Evolutionary conservation across 768 basidiomycete genomes (phyloP), one percentile per base, ranked within the genome.

Genomic region (Lactarius vividus): DNA sequence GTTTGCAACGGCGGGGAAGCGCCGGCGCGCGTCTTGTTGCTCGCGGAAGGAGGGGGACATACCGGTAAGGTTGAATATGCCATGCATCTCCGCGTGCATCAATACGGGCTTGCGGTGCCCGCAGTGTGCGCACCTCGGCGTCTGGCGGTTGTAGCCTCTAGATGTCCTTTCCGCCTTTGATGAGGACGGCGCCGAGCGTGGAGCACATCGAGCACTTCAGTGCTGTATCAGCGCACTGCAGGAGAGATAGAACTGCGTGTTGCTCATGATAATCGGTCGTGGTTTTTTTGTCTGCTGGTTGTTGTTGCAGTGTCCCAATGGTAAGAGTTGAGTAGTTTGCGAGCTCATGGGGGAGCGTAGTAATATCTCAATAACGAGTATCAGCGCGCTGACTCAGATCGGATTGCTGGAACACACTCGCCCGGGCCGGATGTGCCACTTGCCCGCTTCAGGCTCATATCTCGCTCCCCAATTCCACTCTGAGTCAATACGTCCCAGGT

Each of bases 81-180:
- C 81, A 68, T 85, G 81, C 85, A 85, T 85, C 75, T 85, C 83
- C 3, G 85, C 84, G 69, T 86, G 83, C 83, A 85, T 81, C 26
- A 78, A 79, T n/a, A 79, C 75, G 29, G 76, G 76, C 77, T 79
- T 82, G 59, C 79, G 77, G 69, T 76, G 76, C 4, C 78, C 78
- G 58, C 76, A n/a, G 77, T 59, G 74, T 76, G 46, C 64, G 70
- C 33, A 76, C 71, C 57, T 81, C 79, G 13, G 75, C 74, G 31
- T 82, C 83, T 82, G 81, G 69, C 85, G 85, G 69, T 86, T 85
- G 66, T 80, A 79, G 16, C 84, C 83, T 7, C 77, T 77, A 82
- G 40, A 85, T 77, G 60, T 84, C 73, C 69, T 85, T 85, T 55
- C 84, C 84, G 40, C 83, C 83, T 71, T 85, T 85, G 69, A 84